Percentiles rank a stretch among this genome's conserved stretches.
phyloP scores from a whole-genome alignment of 495 filamentous ascomycete species.

The Aspergillus taichungensis region DNA sequence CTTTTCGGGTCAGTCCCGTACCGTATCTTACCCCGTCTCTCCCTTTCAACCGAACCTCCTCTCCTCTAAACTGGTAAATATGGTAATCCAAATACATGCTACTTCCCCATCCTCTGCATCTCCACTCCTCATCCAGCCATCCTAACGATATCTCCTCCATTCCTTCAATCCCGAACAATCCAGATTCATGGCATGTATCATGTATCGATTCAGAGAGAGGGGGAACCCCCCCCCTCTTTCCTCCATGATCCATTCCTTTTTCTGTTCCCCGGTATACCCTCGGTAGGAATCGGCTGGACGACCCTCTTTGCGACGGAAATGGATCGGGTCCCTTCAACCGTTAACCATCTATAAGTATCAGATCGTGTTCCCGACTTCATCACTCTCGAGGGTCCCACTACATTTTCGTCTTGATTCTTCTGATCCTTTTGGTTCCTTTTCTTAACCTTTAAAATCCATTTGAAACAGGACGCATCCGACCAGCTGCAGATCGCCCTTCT shows the following conservation, averaged over 20 bases:
- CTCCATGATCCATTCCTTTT: conserved; percentile 11
- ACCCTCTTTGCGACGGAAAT: background rate
- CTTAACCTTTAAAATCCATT: too few species aligned
- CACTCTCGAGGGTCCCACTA: too few species aligned
- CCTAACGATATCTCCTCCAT: too few species aligned
- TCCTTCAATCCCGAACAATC: too few species aligned
- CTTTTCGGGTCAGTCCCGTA: conserved; percentile 23
- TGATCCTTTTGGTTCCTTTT: too few species aligned
- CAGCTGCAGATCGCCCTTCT: background rate
- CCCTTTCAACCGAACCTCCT: background rate
- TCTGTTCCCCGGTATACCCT: conserved; percentile 7
- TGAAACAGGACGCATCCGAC: too few species aligned
- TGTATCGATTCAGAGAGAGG: too few species aligned
- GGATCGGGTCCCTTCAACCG: background rate
- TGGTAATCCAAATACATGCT: background rate
- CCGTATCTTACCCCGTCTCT: conserved; percentile 1
- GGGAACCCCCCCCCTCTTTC: conserved; percentile 13
- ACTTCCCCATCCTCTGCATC: conserved; percentile 15
- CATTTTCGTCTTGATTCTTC: too few species aligned
- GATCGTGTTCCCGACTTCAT: background rate
- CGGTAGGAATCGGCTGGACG: conserved; percentile 10
- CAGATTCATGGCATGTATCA: too few species aligned
- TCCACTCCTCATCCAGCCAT: background rate
- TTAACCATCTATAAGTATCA: too few species aligned
- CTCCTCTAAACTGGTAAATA: background rate